Percentiles rank a stretch among this genome's conserved stretches.
Conservation (phyloP, 805 yeast genomes). For the Saccharomycopsis microspora region DNA sequence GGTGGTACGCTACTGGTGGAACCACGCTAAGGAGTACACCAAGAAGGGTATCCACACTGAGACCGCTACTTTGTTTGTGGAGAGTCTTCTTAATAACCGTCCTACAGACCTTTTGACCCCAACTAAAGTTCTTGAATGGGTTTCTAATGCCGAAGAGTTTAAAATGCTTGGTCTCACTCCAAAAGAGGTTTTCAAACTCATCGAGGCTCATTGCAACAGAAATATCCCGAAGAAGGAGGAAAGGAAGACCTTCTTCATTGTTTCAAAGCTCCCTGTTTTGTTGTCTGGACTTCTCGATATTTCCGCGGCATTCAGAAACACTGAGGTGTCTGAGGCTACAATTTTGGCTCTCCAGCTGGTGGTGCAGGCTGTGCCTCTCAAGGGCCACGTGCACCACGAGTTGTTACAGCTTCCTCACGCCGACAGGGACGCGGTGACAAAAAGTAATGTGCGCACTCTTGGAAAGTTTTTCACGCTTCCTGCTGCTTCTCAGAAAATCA, state of each 20-base stretch:
- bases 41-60: slow-evolving; percentile 71
- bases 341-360: slow-evolving; percentile 60
- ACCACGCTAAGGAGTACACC: slow-evolving; percentile 64
- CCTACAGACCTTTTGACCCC: slow-evolving; percentile 55
- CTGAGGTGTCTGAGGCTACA: slow-evolving; percentile 49
- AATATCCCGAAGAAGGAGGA: slow-evolving; percentile 25
- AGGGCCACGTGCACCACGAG: slow-evolving; percentile 40
- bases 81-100: slow-evolving; percentile 59
- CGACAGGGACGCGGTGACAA: slow-evolving; percentile 32
- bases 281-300: slow-evolving; percentile 69
- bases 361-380: slow-evolving; percentile 61
- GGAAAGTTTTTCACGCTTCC: slow-evolving; percentile 58
- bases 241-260: slow-evolving; percentile 38
- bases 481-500: slow-evolving; percentile 42
- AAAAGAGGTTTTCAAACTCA: slow-evolving; percentile 37
- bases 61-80: slow-evolving; percentile 73
- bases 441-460: slow-evolving; percentile 37
- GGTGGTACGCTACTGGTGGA: slow-evolving; percentile 88
- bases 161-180: slow-evolving; percentile 29
- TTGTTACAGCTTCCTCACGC: slow-evolving; percentile 76
- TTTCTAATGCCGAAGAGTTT: slow-evolving; percentile 62
- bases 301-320: slow-evolving; percentile 66
- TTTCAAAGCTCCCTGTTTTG: slow-evolving; percentile 53
- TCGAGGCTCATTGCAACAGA: slow-evolving; percentile 52
- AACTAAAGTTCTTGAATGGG: slow-evolving; percentile 43